Base-by-base conservation (phyloP, 2,329 filamentous ascomycete genomes). In the Colletotrichum sp. region DNA sequence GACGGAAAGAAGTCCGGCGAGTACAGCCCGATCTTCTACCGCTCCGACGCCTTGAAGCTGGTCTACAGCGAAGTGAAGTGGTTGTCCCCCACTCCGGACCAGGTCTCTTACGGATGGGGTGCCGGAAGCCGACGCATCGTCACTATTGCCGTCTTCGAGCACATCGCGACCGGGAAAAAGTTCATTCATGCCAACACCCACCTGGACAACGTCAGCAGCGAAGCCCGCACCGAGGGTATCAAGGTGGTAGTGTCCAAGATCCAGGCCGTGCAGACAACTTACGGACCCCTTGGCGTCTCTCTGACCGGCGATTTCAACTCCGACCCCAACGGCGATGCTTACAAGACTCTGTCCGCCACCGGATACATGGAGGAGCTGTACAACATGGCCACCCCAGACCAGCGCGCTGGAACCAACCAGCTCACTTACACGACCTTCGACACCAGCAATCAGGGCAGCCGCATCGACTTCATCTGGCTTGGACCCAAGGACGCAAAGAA, bases 401-500 rank as follows among this genome's bases (percentile, higher is more conserved):
- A 66, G 63, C 74, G 77, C 9, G 67, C 78, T 9, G 81, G 82
- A 3, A 70, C 78, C 8, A 79, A 81, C n/a, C 66, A 66, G 9
- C 81, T 87, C 65, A 94, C 93, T 2, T 94, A 90, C 79, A 94
- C 92, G 2, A 90, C 90, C 18, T 94, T 95, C 78, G 72, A 70
- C 4, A 31, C 68, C 5, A 85, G 85, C n/a, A 83, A 88, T 76
- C 82, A 85, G 4, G 81, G 85, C 55, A 81, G 80, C 57, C 83
- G 89, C 66, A 93, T 94, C 77, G 93, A 95, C 81, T 94, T 92
- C 77, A 82, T 94, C 13, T 94, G 93, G 81, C 82, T 90, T 21
- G 76, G 76, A 2, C 74, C 76, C 13, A 69, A 65, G 43, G 31
- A 36, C 1, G 79, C 84, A 61, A 83, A 87, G 72, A 81, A 82